Conservation (phyloP, 345 rosid genomes). For the Murraya paniculata region DNA sequence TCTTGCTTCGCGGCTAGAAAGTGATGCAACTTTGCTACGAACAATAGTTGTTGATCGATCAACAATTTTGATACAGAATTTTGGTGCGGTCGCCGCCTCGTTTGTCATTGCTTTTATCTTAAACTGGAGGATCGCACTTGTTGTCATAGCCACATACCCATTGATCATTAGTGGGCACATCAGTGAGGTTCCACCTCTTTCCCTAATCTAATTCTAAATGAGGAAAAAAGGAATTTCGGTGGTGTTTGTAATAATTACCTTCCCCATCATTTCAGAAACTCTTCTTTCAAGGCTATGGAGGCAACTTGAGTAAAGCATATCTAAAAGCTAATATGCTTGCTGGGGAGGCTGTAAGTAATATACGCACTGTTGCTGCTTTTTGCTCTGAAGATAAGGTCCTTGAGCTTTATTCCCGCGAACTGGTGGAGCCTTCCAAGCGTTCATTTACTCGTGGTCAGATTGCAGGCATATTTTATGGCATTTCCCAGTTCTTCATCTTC, state of each 20-base stretch:
- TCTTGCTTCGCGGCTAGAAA: slow-evolving; percentile 81
- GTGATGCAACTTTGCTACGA: slow-evolving; percentile 73
- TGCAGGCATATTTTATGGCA: slow-evolving; percentile 86
- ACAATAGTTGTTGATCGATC: slow-evolving; percentile 80
- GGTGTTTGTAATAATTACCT: not conserved
- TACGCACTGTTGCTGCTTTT: slow-evolving; percentile 90
- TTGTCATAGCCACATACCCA: slow-evolving; percentile 82
- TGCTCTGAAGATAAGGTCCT: slow-evolving; percentile 86
- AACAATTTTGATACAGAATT: slow-evolving; percentile 74
- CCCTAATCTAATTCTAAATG: not conserved
- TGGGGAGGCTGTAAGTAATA: slow-evolving; percentile 91
- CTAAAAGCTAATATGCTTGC: slow-evolving; percentile 95
- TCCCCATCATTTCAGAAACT: slow-evolving; percentile 55
- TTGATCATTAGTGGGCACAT: slow-evolving; percentile 89
- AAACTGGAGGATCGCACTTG: slow-evolving; percentile 93
- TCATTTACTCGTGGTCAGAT: slow-evolving; percentile 86
- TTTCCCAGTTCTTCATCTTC: slow-evolving; percentile 96
- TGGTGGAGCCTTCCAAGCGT: slow-evolving; percentile 70
- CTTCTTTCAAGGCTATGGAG: slow-evolving; percentile 97
- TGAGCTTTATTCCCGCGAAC: slow-evolving; percentile 72
- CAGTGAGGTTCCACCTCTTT: slow-evolving; percentile 67
- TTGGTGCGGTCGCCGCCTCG: slow-evolving; percentile 68
- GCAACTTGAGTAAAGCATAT: slow-evolving; percentile 90
- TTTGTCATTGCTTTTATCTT: slow-evolving; percentile 80
- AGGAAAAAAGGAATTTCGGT: not conserved